These are phyloP conservation scores for Roridomyces roridus DNA, from an alignment of 768 basidiomycete genomes.

Conservation along the genomic window DNA sequence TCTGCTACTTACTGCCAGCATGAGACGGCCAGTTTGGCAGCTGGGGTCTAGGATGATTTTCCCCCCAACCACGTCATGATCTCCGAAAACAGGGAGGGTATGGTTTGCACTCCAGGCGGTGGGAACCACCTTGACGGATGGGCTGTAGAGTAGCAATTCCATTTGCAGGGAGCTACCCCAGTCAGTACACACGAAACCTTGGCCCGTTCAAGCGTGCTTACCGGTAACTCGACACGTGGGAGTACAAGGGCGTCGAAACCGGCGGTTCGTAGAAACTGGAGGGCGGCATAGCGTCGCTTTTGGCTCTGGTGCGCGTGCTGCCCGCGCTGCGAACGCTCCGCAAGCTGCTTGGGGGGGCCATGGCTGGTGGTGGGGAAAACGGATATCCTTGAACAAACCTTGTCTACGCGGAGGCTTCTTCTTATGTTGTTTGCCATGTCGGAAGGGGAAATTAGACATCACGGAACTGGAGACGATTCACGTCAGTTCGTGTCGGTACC, in stretches of 20 bases:
- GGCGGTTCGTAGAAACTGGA: constrained; percentile 40
- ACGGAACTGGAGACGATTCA: neutral
- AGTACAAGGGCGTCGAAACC: constrained; percentile 36
- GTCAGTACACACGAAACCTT: neutral
- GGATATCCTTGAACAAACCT: neutral
- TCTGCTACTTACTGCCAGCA: constrained; percentile 53
- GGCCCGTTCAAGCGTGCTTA: constrained; percentile 27
- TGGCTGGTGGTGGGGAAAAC: neutral
- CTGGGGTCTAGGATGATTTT: constrained; percentile 61
- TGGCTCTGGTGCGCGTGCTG: constrained; percentile 11
- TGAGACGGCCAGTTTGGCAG: constrained; percentile 61
- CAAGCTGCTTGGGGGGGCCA: constrained; percentile 20
- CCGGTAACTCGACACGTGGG: constrained; percentile 60
- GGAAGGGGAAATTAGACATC: constrained; percentile 9
- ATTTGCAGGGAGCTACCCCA: constrained; percentile 54
- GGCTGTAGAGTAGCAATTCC: constrained; percentile 67
- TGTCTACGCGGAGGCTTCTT: constrained; percentile 3
- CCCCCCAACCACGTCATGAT: constrained; percentile 65
- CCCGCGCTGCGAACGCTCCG: constrained; percentile 11
- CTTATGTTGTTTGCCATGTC: constrained; percentile 13
- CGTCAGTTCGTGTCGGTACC: constrained; percentile 8
- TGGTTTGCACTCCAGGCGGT: constrained; percentile 33
- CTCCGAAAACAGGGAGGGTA: constrained; percentile 61
- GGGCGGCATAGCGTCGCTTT: constrained; percentile 30
- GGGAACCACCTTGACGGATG: constrained; percentile 58